These are phyloP conservation scores for Thraustochytrium sp. DNA, from an alignment of 352 stramenopile species.

Conservation along the genomic window DNA sequence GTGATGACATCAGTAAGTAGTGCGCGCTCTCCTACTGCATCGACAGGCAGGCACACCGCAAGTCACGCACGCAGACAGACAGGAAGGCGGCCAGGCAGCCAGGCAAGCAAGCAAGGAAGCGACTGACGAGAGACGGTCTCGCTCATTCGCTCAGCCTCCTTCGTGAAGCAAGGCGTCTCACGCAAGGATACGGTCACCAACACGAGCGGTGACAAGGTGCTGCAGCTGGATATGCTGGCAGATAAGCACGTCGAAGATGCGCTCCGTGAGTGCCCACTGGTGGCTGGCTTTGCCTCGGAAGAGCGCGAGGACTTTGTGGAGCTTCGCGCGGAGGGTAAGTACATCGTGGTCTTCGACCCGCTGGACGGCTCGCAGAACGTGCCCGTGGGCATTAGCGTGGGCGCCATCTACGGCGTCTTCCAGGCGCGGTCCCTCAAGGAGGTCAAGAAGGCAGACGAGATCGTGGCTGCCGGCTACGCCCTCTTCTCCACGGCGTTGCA, in stretches of 20 bases:
- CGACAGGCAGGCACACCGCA: no score
- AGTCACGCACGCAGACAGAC: neutral
- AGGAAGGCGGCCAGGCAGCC: neutral
- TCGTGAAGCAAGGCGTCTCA: neutral
- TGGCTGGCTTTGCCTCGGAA: constrained; percentile 39
- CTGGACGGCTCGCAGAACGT: constrained; percentile 43
- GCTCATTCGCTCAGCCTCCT: neutral
- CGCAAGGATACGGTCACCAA: neutral
- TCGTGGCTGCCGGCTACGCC: constrained; percentile 41
- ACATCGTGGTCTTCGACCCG: constrained; percentile 39
- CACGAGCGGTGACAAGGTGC: constrained; percentile 17
- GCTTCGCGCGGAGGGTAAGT: constrained; percentile 16
- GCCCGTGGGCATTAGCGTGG: constrained; percentile 28
- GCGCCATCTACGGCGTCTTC: constrained; percentile 38
- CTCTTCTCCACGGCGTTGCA: constrained; percentile 24
- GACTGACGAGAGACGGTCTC: neutral
- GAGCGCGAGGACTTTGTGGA: constrained; percentile 34
- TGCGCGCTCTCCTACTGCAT: no score
- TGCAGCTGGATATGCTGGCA: constrained; percentile 24
- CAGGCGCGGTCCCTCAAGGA: neutral
- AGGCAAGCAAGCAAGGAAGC: neutral
- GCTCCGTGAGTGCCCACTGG: neutral
- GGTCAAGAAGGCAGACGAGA: constrained; percentile 24
- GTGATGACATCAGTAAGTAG: neutral
- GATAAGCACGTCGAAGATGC: constrained; percentile 31